Base-by-base conservation (phyloP, 2,329 filamentous ascomycete species). In the Dactylonectria estremocensis region DNA sequence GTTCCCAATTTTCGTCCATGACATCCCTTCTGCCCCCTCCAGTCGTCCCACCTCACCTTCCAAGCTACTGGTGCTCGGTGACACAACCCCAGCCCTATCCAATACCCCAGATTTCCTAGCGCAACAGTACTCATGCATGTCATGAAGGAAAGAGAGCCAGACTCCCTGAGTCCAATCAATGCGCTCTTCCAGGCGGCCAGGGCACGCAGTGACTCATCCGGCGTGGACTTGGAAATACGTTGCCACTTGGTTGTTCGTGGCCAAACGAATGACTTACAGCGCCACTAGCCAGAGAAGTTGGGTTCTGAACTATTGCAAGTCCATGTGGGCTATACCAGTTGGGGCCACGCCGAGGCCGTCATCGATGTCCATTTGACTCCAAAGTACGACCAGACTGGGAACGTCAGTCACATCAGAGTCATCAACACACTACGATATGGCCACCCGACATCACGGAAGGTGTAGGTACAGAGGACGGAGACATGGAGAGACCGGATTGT, bases 401-500 rank as follows among this genome's bases (percentile, higher is more conserved):
- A 37, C n/a, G 48, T 14, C 7, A n/a, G 49, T 33, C 10, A 33
- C 9, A 11, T 3, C 22, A 28, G 9, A 22, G 31, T 43, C 45
- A 57, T 22, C 20, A 22, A 28, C 11, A 46, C 7, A 35, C 49
- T 54, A 60, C 55, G 20, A 50, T 22, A 56, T 45, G 37, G 33
- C 50, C 22, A 60, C 45, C 64, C 40, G 72, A 69, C 68, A 73
- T 68, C 56, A 68, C 61, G 20, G 54, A 57, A 28, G 55, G 50
- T 49, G 2, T 46, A 73, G 61, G 62, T 56, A 66, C 54, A 63
- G 37, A 45, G 56, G 49, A 64, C 31, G 40, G 20, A 50, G 55
- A 52, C 63, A 68, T 60, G 43, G 40, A 60, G 54, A 50, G 55
- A 52, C 57, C 48, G 56, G 35, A 67, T 73, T 77, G 79, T 87